phyloP scores from a whole-genome alignment of 1,284 basidiomycete genomes.

The Fomitopsis pinicola region DNA sequence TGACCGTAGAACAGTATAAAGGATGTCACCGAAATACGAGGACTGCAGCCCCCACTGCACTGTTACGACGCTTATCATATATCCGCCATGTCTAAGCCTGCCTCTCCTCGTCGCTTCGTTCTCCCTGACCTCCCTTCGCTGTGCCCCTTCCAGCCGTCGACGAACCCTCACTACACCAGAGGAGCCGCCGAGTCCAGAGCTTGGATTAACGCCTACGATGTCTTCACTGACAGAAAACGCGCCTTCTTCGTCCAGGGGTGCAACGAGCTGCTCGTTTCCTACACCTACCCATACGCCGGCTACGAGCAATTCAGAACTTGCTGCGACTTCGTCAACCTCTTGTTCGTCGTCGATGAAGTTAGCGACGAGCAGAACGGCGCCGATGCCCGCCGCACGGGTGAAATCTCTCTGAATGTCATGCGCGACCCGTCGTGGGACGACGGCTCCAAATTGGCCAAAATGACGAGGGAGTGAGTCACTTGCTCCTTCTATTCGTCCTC shows the following conservation, averaged over 20 bases:
- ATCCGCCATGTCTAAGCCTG: conserved; percentile 11
- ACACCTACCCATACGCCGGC: conserved; percentile 55
- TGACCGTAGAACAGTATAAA: neutral
- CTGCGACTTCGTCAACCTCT: conserved; percentile 64
- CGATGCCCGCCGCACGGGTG: conserved; percentile 50
- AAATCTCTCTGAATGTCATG: conserved; percentile 39
- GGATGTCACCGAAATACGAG: neutral
- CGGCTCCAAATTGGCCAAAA: conserved; percentile 29
- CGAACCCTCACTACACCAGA: conserved; percentile 52
- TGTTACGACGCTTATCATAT: neutral
- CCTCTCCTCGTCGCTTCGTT: conserved; percentile 29
- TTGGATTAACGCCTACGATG: conserved; percentile 60
- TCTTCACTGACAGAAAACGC: conserved; percentile 57
- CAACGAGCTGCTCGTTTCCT: conserved; percentile 62
- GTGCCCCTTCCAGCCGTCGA: conserved; percentile 41
- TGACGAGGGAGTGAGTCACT: conserved; percentile 30
- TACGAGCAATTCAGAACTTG: conserved; percentile 57
- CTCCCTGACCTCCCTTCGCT: conserved; percentile 54
- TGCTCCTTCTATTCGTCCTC: neutral
- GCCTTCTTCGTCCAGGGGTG: conserved; percentile 56
- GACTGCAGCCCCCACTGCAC: neutral
- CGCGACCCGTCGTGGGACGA: conserved; percentile 31
- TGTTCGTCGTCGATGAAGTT: conserved; percentile 67
- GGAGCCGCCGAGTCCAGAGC: conserved; percentile 53
- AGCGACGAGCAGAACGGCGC: conserved; percentile 59